Conservation (phyloP, 768 basidiomycete genomes). For the Rossbeevera mucosa region DNA sequence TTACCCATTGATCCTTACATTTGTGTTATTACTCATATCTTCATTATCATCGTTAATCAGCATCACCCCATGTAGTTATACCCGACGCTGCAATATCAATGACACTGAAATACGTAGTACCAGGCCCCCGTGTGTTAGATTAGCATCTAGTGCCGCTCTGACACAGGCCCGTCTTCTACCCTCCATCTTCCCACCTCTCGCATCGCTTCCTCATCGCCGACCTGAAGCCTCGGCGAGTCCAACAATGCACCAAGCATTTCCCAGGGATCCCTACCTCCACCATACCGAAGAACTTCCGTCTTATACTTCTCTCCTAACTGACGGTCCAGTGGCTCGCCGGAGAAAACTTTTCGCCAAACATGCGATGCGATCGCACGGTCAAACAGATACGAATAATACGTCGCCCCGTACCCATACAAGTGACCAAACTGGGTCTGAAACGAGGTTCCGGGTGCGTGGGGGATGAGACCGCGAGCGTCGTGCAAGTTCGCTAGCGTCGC, state of each 20-base stretch:
- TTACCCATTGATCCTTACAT: not conserved
- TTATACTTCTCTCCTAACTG: constrained; percentile 81
- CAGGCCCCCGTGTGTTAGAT: no score
- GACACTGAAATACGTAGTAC: not conserved
- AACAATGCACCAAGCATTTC: constrained; percentile 77
- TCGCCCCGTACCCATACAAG: constrained; percentile 93
- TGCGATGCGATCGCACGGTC: constrained; percentile 93
- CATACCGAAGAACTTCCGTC: constrained; percentile 65
- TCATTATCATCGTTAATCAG: not conserved
- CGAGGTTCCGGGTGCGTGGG: constrained; percentile 77
- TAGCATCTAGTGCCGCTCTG: constrained; percentile 50
- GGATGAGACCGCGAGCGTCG: constrained; percentile 71
- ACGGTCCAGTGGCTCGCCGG: constrained; percentile 59
- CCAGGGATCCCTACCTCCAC: constrained; percentile 94
- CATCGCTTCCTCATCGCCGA: constrained; percentile 83
- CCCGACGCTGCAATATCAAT: constrained; percentile 1
- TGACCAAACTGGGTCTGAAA: constrained; percentile 97
- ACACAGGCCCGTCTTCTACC: constrained; percentile 66
- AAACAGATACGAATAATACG: constrained; percentile 96
- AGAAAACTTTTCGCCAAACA: constrained; percentile 81
- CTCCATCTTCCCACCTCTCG: constrained; percentile 85
- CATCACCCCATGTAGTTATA: not conserved
- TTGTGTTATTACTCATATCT: not conserved
- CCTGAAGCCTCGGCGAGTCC: constrained; percentile 54
- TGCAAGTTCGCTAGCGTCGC: constrained; percentile 55